Base-by-base conservation (phyloP, 768 basidiomycete species). In the Mrakia frigida region DNA sequence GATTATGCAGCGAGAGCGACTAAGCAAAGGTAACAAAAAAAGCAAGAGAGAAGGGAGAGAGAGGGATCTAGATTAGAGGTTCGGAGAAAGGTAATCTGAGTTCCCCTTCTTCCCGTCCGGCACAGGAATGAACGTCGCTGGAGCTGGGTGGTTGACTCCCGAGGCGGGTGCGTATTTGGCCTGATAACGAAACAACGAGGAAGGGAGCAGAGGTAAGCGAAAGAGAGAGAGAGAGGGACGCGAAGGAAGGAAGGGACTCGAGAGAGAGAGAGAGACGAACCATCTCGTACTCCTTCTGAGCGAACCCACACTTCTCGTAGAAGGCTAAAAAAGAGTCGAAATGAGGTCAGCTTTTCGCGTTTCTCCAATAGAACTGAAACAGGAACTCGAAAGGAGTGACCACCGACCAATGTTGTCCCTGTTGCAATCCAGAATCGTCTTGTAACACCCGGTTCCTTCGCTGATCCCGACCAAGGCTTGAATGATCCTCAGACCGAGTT, bases 401-500 rank as follows among this genome's bases (percentile, higher is more conserved):
- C n/a, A 89, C 94, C 84, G 82, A 98, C 96, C 92, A 78, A 94
- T 90, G 80, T 99, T 99, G 73, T 87, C 86, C 78, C 93, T 89
- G 82, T 87, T 92, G 83, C 97, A 99, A 83, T 99, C 96, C 82
- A 99, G 85, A 80, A 99, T 98, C 23, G 94, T 94, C 90, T 99
- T 99, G 86, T 98, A 99, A 84, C 91, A 87, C 63, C 95, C 90
- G 78, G 86, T 84, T 78, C 83, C 85, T 87, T 94, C 91, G 82
- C 92, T 92, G 81, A 98, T 90, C 72, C 87, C 87, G 2, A 91
- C 92, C 80, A 98, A 86, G 6, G 92, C 91, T 80, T 92, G 87
- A 82, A 99, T 94, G 80, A 98, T 86, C 80, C 90, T 87, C 84
- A 92, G 83, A 0, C 97, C 97, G 43, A 99, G 87, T 83, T 93